Percentiles rank a stretch among this genome's conserved stretches.
phyloP scores from a whole-genome alignment of 148 eudicot genomes.

The Selenicereus undatus region DNA sequence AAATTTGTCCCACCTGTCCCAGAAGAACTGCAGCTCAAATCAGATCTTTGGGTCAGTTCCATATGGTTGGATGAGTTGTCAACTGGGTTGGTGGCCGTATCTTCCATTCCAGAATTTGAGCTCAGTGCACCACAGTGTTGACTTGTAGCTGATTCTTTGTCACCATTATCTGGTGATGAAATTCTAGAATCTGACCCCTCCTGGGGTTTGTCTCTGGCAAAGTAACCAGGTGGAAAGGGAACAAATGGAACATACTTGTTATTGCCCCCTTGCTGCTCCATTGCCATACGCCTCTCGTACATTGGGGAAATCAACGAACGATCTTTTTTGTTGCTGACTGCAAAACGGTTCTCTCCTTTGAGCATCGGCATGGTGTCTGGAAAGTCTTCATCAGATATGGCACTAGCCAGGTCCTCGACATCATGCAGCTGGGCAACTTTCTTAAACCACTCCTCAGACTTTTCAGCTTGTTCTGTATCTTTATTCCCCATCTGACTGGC shows the following conservation, averaged over 20 bases:
- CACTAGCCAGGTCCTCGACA: constrained; percentile 32
- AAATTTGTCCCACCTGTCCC: too few relatives aligned
- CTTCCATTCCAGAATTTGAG: constrained; percentile 15
- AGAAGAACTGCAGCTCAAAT: not conserved
- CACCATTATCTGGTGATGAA: not conserved
- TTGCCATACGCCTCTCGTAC: constrained; percentile 64
- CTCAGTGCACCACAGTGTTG: constrained; percentile 14
- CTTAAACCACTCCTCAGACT: constrained; percentile 52
- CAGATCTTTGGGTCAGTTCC: not conserved
- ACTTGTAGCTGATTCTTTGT: constrained; percentile 1
- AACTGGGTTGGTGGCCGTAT: constrained; percentile 5
- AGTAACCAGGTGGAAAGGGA: constrained; percentile 91
- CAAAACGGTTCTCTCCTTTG: constrained; percentile 73
- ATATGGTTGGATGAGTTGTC: not conserved
- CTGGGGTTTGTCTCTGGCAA: constrained; percentile 42
- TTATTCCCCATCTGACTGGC: constrained; percentile 19
- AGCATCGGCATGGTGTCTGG: constrained; percentile 82
- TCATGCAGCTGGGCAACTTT: constrained; percentile 50
- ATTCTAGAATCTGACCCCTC: constrained; percentile 17
- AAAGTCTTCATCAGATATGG: constrained; percentile 49
- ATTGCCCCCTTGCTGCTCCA: constrained; percentile 59
- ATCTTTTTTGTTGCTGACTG: constrained; percentile 72
- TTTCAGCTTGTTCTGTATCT: constrained; percentile 33
- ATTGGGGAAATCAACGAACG: constrained; percentile 72
- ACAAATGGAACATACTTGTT: constrained; percentile 82